phyloP scores from a whole-genome alignment of 202 grass and related monocot species.

The Bolboschoenoplectus hybrid region DNA sequence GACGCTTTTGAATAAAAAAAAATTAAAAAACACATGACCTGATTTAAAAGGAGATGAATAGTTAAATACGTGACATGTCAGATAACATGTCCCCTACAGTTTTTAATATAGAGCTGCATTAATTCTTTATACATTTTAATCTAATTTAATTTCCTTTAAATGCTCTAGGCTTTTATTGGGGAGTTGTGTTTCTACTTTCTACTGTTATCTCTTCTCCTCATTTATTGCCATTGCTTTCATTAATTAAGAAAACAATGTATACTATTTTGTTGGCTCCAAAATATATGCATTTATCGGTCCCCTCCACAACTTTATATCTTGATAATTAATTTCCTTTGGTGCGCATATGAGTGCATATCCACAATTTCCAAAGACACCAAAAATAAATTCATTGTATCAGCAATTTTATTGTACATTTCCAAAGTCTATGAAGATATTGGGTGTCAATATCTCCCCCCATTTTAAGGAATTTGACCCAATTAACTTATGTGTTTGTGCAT shows the following conservation, averaged over 20 bases:
- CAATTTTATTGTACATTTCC: background rate
- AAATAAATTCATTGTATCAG: slow-evolving; percentile 7
- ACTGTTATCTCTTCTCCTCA: background rate
- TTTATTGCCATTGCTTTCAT: background rate
- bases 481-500: slow-evolving; percentile 1
- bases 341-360: slow-evolving; percentile 7
- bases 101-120: background rate
- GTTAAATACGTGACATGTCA: background rate
- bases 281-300: slow-evolving; percentile 38
- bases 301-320: slow-evolving; percentile 27
- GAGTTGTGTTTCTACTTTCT: background rate
- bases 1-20: background rate
- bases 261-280: slow-evolving; percentile 30
- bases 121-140: background rate
- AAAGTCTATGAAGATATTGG: slow-evolving; percentile 22
- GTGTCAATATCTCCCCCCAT: slow-evolving; percentile 17
- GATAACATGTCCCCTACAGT: background rate
- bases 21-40: background rate
- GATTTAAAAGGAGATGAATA: background rate
- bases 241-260: background rate
- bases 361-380: slow-evolving; percentile 25
- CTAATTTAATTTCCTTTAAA: background rate
- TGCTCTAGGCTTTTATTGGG: slow-evolving; percentile 30
- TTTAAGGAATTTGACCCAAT: background rate
- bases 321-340: slow-evolving; percentile 23